Evolutionary conservation across 2,329 filamentous ascomycete species (phyloP).

Genomic region (Esteya vermicola): DNA sequence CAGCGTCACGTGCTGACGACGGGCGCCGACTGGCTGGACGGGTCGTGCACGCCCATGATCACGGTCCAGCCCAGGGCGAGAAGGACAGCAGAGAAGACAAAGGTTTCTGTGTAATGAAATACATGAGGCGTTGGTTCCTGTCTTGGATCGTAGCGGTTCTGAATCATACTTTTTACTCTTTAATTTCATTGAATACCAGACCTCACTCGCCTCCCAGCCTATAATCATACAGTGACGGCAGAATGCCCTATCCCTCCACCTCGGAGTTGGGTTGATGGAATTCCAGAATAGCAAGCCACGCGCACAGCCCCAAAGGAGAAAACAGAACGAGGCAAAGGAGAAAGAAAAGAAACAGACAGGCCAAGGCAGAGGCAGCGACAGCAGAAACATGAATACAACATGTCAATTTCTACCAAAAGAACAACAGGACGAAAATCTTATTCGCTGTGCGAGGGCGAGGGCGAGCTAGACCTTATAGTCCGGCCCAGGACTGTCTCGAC

Average conservation of each 20-base stretch:
- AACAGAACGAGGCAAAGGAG: background rate
- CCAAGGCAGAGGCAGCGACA: too few relatives aligned
- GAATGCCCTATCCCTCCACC: background rate
- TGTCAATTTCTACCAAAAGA: too few relatives aligned
- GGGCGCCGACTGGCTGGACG: conserved; percentile 53
- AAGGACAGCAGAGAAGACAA: background rate
- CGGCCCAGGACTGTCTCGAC: conserved; percentile 12
- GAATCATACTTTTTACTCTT: too few relatives aligned
- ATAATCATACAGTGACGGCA: conserved; percentile 3
- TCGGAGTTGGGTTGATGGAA: background rate
- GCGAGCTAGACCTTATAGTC: background rate
- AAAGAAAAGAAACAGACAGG: background rate
- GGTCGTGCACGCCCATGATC: conserved; percentile 36
- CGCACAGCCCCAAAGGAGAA: background rate
- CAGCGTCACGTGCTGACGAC: conserved; percentile 43
- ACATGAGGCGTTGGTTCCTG: background rate
- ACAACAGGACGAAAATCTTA: too few relatives aligned
- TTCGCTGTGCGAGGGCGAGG: background rate
- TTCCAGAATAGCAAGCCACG: background rate
- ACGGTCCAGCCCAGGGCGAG: conserved; percentile 20
- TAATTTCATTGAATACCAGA: too few relatives aligned
- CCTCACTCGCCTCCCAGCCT: too few relatives aligned
- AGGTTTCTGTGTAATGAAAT: background rate
- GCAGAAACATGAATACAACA: background rate
- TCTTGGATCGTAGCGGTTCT: too few relatives aligned